Evolutionary conservation across 495 filamentous ascomycete genomes (phyloP).

Genomic region (Penicillium psychrofluorescens): DNA sequence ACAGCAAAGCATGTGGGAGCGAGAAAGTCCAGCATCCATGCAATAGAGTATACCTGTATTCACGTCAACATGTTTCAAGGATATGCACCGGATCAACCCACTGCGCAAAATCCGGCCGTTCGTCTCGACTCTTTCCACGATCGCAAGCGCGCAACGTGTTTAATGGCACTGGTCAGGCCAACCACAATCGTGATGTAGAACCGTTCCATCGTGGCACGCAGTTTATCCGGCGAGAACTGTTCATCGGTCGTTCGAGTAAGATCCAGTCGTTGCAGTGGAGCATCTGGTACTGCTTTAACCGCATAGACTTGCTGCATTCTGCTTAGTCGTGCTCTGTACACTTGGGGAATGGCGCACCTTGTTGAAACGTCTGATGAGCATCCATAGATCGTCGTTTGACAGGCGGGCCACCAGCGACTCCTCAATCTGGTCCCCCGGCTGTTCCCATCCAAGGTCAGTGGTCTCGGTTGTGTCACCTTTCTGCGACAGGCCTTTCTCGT

Average conservation of each 20-base stretch:
- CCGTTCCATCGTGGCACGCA: constrained; percentile 69
- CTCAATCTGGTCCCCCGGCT: constrained; percentile 48
- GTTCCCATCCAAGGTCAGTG: constrained; percentile 68
- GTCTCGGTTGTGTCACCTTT: constrained; percentile 41
- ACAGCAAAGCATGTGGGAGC: constrained; percentile 48
- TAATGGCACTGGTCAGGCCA: constrained; percentile 53
- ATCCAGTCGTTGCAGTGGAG: constrained; percentile 60
- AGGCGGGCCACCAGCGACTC: constrained; percentile 62
- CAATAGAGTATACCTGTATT: constrained; percentile 56
- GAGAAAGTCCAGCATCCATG: constrained; percentile 68
- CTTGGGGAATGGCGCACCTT: constrained; percentile 5
- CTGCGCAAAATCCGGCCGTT: constrained; percentile 59
- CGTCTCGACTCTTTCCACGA: constrained; percentile 74
- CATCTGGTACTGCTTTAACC: constrained; percentile 59
- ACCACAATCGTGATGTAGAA: constrained; percentile 78
- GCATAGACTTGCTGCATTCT: constrained; percentile 71
- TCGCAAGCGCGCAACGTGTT: constrained; percentile 67
- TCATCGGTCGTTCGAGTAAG: constrained; percentile 76
- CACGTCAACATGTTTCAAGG: constrained; percentile 2
- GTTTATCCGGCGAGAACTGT: constrained; percentile 80
- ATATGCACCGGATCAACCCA: constrained; percentile 47
- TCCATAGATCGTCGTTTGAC: constrained; percentile 73
- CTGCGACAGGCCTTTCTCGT: constrained; percentile 45
- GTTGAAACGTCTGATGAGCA: constrained; percentile 43
- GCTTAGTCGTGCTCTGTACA: background rate